Base-by-base conservation (phyloP, 352 stramenopile genomes). In the Peronospora belbahrii region DNA sequence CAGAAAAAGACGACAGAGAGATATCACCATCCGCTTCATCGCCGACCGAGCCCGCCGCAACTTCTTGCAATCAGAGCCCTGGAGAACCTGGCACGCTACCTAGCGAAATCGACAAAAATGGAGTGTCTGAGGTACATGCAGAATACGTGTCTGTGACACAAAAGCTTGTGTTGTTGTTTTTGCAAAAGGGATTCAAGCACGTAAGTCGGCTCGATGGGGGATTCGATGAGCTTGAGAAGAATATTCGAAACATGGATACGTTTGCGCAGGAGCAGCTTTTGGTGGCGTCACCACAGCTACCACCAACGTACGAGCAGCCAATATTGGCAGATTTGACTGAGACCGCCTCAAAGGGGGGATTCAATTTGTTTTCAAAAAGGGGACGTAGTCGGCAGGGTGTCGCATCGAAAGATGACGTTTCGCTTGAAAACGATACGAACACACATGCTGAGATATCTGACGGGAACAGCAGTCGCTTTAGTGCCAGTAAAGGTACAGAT, bases 181-280 rank as follows among this genome's bases (percentile, higher is more conserved):
- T 93, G 8, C 76, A 93, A 43, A 88, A 91, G 7, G 83, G 79
- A 0, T 95, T 94, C 35, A 77, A 88, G 52, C 79, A 90, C 36
- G 82, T 95, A 13, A 92, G 83, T 44, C 74, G 78, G 6, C 52
- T 95, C 0, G 75, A 89, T 17, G 83, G 83, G 14, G 79, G 84
- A 0, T 92, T 94, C 42, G 77, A 87, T 1, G 74, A 85, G 28
- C 56, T 95, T n/a, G 80, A 87, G 34, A 56, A 71, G 13, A 68
- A 66, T 33, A 85, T 94, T 17, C 39, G 66, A 28, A 56, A 45
- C 3, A 80, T 88, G 58, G 78, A 90, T 15, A 30, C 59, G 15
- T 85, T 84, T 27, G 43, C 66, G 0, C 66, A 88, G 36, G 76
- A 94, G 23, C 80, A 92, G 15, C 48, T 94, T 24, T 65, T 91